Evolutionary conservation across 148 eudicot species (phyloP).

Genomic region (Rhododendron molle): DNA sequence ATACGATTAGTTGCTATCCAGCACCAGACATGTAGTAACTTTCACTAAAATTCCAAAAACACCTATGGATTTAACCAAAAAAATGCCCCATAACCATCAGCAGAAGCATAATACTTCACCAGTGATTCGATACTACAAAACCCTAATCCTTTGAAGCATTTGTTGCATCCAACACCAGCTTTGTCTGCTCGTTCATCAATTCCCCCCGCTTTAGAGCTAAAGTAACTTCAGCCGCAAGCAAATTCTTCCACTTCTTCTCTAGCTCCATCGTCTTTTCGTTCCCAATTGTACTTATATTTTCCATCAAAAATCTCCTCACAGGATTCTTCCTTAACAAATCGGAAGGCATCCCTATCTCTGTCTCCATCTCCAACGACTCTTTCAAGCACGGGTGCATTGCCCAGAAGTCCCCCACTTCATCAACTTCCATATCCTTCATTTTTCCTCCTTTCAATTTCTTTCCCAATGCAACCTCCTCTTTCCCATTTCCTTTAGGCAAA

Average conservation of each 20-base stretch:
- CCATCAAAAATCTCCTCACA: conserved; percentile 7
- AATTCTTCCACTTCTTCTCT: conserved; percentile 39
- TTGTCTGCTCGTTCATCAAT: conserved; percentile 20
- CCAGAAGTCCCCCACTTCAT: background rate
- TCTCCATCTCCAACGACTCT: background rate
- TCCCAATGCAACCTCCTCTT: background rate
- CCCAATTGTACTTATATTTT: conserved; percentile 23
- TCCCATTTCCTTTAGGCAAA: background rate
- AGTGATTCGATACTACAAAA: too few relatives aligned
- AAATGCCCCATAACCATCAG: background rate
- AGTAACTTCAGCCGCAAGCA: conserved; percentile 20
- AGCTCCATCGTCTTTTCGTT: conserved; percentile 25
- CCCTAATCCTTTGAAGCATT: conserved; percentile 5
- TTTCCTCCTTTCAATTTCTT: background rate
- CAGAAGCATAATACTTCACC: background rate
- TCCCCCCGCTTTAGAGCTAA: conserved; percentile 11
- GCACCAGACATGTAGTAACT: background rate
- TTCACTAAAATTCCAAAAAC: background rate
- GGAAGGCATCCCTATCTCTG: too few relatives aligned
- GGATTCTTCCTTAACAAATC: background rate
- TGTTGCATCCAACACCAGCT: conserved; percentile 13
- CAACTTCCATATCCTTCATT: background rate
- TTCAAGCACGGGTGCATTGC: conserved; percentile 20
- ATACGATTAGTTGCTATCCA: too few relatives aligned
- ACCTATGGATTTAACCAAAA: background rate